Evolutionary conservation across 352 stramenopile species (phyloP).

Genomic region (Globisporangium parvum): DNA sequence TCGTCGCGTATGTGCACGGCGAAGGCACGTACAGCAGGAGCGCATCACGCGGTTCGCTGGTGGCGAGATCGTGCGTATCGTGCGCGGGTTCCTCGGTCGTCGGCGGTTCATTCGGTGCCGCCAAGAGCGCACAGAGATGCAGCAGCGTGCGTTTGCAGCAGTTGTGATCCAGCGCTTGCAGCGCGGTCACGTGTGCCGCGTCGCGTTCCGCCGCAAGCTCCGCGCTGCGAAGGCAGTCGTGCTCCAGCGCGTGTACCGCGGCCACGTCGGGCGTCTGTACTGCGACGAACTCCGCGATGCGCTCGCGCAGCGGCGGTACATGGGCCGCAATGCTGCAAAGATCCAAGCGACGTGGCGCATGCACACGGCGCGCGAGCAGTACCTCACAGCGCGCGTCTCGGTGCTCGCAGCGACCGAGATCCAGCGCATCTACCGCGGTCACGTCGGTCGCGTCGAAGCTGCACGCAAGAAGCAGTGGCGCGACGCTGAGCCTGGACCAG

Average conservation of each 20-base stretch:
- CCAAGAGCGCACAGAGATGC: constrained; percentile 13
- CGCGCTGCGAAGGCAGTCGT: constrained; percentile 36
- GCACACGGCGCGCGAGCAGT: constrained; percentile 66
- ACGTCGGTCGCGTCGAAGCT: constrained; percentile 64
- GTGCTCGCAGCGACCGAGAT: constrained; percentile 84
- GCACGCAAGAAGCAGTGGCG: constrained; percentile 79
- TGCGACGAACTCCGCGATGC: constrained; percentile 36
- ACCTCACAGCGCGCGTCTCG: constrained; percentile 51
- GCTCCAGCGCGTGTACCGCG: constrained; percentile 72
- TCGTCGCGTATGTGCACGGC: constrained; percentile 22
- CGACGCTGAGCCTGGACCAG: constrained; percentile 79
- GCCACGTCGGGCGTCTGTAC: constrained; percentile 40
- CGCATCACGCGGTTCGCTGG: constrained; percentile 46
- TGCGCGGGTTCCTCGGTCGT: constrained; percentile 52
- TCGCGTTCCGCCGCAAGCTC: constrained; percentile 33
- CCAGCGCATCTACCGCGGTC: constrained; percentile 86
- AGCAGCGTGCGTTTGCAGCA: constrained; percentile 23
- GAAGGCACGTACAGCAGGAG: constrained; percentile 28
- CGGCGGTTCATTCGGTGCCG: constrained; percentile 31
- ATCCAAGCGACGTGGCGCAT: constrained; percentile 89
- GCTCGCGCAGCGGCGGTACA: constrained; percentile 28
- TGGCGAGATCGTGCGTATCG: constrained; percentile 57
- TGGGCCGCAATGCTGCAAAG: constrained; percentile 62
- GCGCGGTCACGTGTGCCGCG: constrained; percentile 56
- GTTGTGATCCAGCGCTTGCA: constrained; percentile 59